Base-by-base conservation (phyloP, 148 eudicot species). In the Suaeda aralocaspica region DNA sequence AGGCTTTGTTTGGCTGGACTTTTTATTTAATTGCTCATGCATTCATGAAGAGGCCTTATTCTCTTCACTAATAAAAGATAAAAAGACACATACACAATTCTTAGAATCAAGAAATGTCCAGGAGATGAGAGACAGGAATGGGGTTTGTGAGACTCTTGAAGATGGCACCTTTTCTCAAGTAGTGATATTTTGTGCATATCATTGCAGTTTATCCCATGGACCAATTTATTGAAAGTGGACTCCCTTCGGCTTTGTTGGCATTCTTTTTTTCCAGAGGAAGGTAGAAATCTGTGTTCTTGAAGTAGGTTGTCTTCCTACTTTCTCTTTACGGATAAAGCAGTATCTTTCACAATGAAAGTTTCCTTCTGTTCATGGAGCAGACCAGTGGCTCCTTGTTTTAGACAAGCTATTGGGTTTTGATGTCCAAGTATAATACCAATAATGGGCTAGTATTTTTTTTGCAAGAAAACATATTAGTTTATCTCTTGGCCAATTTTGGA, bases 1-100 rank as follows among this genome's bases (percentile, higher is more conserved):
- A 6, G 33, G 14, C 36, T 73, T 59, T 60, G n/a, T 64, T 14
- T 44, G n/a, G n/a, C n/a, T 71, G 50, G 39, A 34, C 22, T 21
- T 49, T 50, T 34, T 1, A 15, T 12, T 60, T 42, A n/a, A n/a
- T 48, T 22, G 1, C 45, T 19, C 14, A 59, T 45, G 42, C 42
- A 59, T 5, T 9, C 36, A 57, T 28, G 18, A 30, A 34, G 26
- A 34, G 39, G 16, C 48, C 66, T 36, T 12, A 16, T 36, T 22
- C 11, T 31, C 33, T 11, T 31, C 33, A 44, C 67, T 25, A 44
- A 42, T 16, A 16, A 59, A 9, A 16, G 41, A 26, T 25, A n/a
- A n/a, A n/a, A n/a, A n/a, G n/a, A n/a, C n/a, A n/a, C n/a, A n/a
- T n/a, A n/a, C n/a, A 5, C 15, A 59, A 26, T 9, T 9, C 59